Evolutionary conservation across 108 stramenopile species (phyloP).

Genomic region (Thalassiosira profunda): DNA sequence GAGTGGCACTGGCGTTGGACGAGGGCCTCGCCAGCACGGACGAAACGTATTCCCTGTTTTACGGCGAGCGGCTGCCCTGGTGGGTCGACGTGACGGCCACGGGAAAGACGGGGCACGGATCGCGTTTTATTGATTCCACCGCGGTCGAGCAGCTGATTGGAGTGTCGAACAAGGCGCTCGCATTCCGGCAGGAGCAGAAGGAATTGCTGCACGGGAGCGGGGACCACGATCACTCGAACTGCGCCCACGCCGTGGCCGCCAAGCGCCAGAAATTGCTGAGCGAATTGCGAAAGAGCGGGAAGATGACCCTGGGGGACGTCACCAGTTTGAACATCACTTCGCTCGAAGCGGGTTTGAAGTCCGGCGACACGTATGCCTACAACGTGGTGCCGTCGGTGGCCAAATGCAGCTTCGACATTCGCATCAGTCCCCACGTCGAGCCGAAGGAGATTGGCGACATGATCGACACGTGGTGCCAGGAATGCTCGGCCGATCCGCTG

Average conservation of each 20-base stretch:
- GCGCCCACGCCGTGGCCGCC: conserved; percentile 76
- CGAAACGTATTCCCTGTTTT: conserved; percentile 92
- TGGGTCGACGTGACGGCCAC: conserved; percentile 90
- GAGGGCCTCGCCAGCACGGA: conserved; percentile 88
- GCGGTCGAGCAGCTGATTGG: conserved; percentile 94
- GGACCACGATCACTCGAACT: conserved; percentile 61
- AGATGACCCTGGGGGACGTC: conserved; percentile 94
- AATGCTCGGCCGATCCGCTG: conserved; percentile 54
- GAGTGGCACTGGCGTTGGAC: conserved; percentile 88
- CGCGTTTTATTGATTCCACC: conserved; percentile 94
- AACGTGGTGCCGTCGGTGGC: conserved; percentile 93
- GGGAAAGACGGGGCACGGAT: conserved; percentile 96
- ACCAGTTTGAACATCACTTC: conserved; percentile 96
- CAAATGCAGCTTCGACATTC: conserved; percentile 93
- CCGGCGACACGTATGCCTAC: conserved; percentile 80
- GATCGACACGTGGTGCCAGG: conserved; percentile 93
- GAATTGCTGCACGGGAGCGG: conserved; percentile 62
- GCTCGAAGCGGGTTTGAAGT: conserved; percentile 89
- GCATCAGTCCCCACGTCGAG: conserved; percentile 88
- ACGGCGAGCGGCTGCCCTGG: conserved; percentile 94
- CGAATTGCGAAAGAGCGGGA: conserved; percentile 51
- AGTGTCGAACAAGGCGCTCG: conserved; percentile 86
- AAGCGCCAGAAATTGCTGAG: conserved; percentile 34
- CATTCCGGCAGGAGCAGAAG: conserved; percentile 88
- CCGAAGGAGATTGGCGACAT: conserved; percentile 83